These are phyloP conservation scores for Fusarium nisikadoi DNA, from an alignment of 2,329 filamentous ascomycete species.

Conservation along the genomic window DNA sequence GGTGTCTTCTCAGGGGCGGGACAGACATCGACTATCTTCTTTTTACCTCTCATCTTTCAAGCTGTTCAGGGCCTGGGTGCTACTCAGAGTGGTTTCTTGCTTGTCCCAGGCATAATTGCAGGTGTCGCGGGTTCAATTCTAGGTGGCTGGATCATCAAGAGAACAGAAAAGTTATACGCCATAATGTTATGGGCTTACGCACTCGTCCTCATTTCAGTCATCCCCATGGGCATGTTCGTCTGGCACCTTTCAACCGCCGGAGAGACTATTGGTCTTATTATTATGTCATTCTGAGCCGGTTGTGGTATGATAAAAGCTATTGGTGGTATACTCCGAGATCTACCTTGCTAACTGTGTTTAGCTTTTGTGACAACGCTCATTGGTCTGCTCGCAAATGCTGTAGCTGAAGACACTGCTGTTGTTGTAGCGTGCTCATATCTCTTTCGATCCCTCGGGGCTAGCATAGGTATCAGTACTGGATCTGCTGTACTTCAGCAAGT, in stretches of 20 bases:
- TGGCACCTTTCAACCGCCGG: slow-evolving; percentile 59
- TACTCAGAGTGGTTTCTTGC: slow-evolving; percentile 69
- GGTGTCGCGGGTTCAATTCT: slow-evolving; percentile 73
- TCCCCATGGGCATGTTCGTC: slow-evolving; percentile 64
- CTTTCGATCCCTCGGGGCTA: slow-evolving; percentile 82
- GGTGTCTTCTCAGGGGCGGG: slow-evolving; percentile 78
- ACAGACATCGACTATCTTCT: slow-evolving; percentile 70
- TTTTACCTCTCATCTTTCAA: slow-evolving; percentile 82
- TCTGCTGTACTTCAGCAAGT: slow-evolving; percentile 78
- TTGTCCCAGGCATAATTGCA: slow-evolving; percentile 73
- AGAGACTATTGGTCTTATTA: slow-evolving; percentile 66
- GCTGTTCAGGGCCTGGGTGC: slow-evolving; percentile 73
- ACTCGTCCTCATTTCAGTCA: slow-evolving; percentile 63
- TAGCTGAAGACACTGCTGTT: slow-evolving; percentile 75
- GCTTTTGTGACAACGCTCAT: slow-evolving; percentile 68
- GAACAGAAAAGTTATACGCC: slow-evolving; percentile 77
- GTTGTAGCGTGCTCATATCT: slow-evolving; percentile 84
- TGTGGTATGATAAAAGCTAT: slow-evolving; percentile 42
- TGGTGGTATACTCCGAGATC: neutral
- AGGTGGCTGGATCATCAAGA: slow-evolving; percentile 74
- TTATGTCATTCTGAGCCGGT: slow-evolving; percentile 56
- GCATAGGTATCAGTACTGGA: slow-evolving; percentile 76
- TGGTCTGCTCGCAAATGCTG: slow-evolving; percentile 75
- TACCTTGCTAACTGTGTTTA: neutral
- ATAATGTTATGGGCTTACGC: slow-evolving; percentile 69